Percentiles rank a stretch among this genome's conserved stretches.
These are phyloP conservation scores for Vaccinium myrtillus DNA, from an alignment of 148 eudicot species.

Conservation along the genomic window DNA sequence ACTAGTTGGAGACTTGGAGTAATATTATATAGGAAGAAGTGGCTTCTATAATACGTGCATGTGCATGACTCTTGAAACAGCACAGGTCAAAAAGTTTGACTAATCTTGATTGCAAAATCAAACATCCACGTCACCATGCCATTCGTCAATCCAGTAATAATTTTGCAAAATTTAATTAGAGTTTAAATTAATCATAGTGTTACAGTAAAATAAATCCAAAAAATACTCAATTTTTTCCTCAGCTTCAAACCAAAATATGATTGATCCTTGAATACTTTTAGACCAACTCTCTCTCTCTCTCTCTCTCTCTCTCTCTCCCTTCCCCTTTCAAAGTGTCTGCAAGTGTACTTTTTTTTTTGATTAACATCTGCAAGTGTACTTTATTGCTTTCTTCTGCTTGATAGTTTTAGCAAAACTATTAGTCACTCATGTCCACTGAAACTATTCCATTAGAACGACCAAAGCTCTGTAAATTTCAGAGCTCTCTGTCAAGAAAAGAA, in stretches of 20 bases:
- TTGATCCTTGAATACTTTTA: background rate
- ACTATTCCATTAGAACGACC: slow-evolving; percentile 23
- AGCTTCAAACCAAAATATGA: background rate
- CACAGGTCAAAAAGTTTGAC: background rate
- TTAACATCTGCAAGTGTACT: background rate
- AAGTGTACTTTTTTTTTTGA: background rate
- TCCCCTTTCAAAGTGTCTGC: background rate
- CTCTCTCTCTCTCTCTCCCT: background rate
- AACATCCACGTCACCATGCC: background rate
- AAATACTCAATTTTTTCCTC: background rate
- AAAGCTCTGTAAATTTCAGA: slow-evolving; percentile 19
- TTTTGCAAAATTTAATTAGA: background rate
- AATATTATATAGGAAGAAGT: no score
- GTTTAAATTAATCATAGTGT: background rate
- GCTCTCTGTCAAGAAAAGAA: slow-evolving; percentile 24
- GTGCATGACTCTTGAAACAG: background rate
- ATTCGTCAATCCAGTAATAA: background rate
- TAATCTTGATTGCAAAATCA: background rate
- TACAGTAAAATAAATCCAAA: background rate
- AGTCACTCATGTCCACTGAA: slow-evolving; percentile 24
- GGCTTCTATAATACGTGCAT: background rate
- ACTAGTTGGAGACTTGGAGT: no score
- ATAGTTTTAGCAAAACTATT: slow-evolving; percentile 3
- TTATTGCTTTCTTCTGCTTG: slow-evolving; percentile 2
- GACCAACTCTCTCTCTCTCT: background rate